Conservation (phyloP, 352 stramenopile species). For the Pythium aristosporum region DNA sequence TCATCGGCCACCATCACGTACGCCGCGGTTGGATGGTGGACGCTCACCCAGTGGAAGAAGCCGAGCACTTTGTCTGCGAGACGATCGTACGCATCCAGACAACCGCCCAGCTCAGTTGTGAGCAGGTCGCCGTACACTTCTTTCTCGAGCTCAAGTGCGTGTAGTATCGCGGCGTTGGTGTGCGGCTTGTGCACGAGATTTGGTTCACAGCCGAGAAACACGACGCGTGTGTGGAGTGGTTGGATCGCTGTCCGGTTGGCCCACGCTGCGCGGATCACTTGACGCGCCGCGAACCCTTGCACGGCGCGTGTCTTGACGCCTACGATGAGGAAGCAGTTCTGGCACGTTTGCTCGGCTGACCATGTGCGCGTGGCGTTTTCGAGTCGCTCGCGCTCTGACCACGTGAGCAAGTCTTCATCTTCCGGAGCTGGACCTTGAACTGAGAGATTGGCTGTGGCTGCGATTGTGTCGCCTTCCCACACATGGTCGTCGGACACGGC, state of each 20-base stretch:
- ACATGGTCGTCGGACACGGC: background rate
- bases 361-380: background rate
- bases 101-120: slow-evolving; percentile 38
- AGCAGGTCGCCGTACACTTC: slow-evolving; percentile 43
- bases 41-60: slow-evolving; percentile 25
- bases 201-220: slow-evolving; percentile 43
- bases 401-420: background rate
- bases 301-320: slow-evolving; percentile 42
- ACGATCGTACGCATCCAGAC: slow-evolving; percentile 42
- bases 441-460: background rate
- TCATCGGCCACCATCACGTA: slow-evolving; percentile 55
- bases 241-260: slow-evolving; percentile 19
- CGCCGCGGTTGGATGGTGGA: background rate
- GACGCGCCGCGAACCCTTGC: slow-evolving; percentile 28
- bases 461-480: background rate
- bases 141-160: slow-evolving; percentile 32
- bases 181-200: slow-evolving; percentile 2
- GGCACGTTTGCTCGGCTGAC: background rate
- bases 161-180: background rate
- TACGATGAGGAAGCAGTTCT: slow-evolving; percentile 31
- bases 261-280: slow-evolving; percentile 35
- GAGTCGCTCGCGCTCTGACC: background rate
- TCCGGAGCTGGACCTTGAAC: background rate
- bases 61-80: slow-evolving; percentile 49
- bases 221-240: slow-evolving; percentile 20